phyloP scores from a whole-genome alignment of 140 eudicot species.

The Anethum foeniculum region DNA sequence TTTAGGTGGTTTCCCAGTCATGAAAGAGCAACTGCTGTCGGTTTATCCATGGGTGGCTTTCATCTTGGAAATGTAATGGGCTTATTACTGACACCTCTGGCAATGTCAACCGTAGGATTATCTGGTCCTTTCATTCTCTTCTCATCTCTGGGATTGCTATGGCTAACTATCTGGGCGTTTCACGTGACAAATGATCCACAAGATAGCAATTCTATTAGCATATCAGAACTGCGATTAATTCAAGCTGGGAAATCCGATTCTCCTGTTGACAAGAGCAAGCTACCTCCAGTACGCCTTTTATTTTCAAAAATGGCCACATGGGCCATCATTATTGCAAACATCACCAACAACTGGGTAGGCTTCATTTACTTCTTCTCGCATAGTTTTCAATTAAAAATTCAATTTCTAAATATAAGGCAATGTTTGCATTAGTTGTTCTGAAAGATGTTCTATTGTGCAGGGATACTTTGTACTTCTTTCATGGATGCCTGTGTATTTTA shows the following conservation, averaged over 20 bases:
- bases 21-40: slow-evolving; percentile 94
- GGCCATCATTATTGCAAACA: slow-evolving; percentile 87
- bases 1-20: slow-evolving; percentile 90
- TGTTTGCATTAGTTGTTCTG: slow-evolving; percentile 3
- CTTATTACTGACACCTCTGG: slow-evolving; percentile 57
- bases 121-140: slow-evolving; percentile 87
- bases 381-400: background rate
- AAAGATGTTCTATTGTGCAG: slow-evolving; percentile 42
- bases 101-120: slow-evolving; percentile 65
- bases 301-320: slow-evolving; percentile 82
- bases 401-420: background rate
- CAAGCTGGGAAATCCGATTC: slow-evolving; percentile 71
- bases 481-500: slow-evolving; percentile 99
- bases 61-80: slow-evolving; percentile 97
- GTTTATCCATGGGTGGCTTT: slow-evolving; percentile 96
- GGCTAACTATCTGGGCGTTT: slow-evolving; percentile 66
- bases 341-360: slow-evolving; percentile 91
- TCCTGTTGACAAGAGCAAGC: slow-evolving; percentile 39
- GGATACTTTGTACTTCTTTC: slow-evolving; percentile 98
- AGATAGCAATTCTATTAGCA: slow-evolving; percentile 49
- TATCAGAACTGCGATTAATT: slow-evolving; percentile 61
- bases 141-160: slow-evolving; percentile 72
- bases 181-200: slow-evolving; percentile 72
- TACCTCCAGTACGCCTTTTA: slow-evolving; percentile 56
- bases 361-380: background rate